These are phyloP conservation scores for Cucurbita argyrosperma DNA, from an alignment of 306 rosid species.

Conservation along the genomic window DNA sequence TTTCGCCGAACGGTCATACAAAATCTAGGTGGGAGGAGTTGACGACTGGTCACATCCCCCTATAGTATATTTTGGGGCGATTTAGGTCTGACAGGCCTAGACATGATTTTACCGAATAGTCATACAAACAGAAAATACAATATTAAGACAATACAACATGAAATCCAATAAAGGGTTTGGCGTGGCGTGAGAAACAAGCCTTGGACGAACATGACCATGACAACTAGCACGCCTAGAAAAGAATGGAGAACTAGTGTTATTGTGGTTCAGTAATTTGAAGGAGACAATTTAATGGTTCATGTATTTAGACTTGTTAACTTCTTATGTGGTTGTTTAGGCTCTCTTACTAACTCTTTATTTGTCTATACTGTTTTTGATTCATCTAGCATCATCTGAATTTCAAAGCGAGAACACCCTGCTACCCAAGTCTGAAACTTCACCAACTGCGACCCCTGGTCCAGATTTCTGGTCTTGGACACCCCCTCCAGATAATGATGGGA, in stretches of 20 bases:
- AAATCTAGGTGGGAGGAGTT: too few relatives aligned
- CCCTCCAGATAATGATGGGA: constrained; percentile 24
- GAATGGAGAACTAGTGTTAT: background rate
- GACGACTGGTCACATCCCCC: too few relatives aligned
- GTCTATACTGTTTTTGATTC: background rate
- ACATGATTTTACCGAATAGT: too few relatives aligned
- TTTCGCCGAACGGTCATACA: too few relatives aligned
- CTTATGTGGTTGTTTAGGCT: background rate
- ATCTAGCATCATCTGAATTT: constrained; percentile 16
- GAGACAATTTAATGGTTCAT: background rate
- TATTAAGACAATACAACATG: too few relatives aligned
- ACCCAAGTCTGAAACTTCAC: constrained; percentile 25
- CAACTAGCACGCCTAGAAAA: background rate
- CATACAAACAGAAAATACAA: too few relatives aligned
- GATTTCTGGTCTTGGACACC: constrained; percentile 98
- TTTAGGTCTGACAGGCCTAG: too few relatives aligned
- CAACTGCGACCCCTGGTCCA: constrained; percentile 62
- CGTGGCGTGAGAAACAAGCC: too few relatives aligned
- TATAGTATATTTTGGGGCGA: too few relatives aligned
- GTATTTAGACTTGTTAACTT: background rate
- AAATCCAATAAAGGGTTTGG: too few relatives aligned
- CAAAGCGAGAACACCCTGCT: constrained; percentile 15
- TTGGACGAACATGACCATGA: too few relatives aligned
- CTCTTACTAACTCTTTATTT: background rate
- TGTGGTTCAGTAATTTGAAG: background rate